Conservation (phyloP, 1,139 yeast genomes). For the Kodamaea plutei region DNA sequence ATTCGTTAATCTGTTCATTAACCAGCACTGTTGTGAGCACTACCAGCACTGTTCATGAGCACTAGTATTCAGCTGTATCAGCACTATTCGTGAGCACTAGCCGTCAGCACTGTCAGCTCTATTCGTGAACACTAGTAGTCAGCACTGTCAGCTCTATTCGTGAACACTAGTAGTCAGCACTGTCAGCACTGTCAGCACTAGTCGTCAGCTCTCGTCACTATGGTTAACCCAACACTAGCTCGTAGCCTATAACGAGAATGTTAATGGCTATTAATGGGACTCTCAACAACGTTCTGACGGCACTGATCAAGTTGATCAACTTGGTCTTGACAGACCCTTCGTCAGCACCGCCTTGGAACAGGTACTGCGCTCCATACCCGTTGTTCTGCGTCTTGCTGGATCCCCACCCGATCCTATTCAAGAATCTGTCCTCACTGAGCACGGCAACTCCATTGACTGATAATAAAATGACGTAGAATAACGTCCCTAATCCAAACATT, state of each 20-base stretch:
- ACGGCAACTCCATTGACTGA: constrained; percentile 76
- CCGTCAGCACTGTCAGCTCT: no score
- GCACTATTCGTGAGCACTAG: no score
- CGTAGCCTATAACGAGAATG: constrained; percentile 64
- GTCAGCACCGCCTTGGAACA: constrained; percentile 23
- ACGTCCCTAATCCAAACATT: constrained; percentile 73
- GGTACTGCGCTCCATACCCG: constrained; percentile 21
- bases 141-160: no score
- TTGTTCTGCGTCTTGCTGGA: constrained; percentile 16
- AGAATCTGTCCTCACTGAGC: constrained; percentile 75
- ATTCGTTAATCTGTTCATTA: no score
- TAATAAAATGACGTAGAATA: constrained; percentile 63
- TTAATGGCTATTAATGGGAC: constrained; percentile 72
- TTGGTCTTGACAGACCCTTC: constrained; percentile 53
- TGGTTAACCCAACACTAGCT: constrained; percentile 63
- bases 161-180: no score
- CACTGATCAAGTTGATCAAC: constrained; percentile 61
- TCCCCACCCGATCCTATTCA: constrained; percentile 59
- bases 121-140: no score
- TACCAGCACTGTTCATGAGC: no score
- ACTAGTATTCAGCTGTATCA: no score
- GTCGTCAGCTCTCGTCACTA: no score
- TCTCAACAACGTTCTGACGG: constrained; percentile 71
- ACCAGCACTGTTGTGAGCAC: no score
- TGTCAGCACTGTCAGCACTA: no score